Percentiles rank a stretch among this genome's conserved stretches.
phyloP scores from a whole-genome alignment of 306 rosid species.

The Castanospermum australe region DNA sequence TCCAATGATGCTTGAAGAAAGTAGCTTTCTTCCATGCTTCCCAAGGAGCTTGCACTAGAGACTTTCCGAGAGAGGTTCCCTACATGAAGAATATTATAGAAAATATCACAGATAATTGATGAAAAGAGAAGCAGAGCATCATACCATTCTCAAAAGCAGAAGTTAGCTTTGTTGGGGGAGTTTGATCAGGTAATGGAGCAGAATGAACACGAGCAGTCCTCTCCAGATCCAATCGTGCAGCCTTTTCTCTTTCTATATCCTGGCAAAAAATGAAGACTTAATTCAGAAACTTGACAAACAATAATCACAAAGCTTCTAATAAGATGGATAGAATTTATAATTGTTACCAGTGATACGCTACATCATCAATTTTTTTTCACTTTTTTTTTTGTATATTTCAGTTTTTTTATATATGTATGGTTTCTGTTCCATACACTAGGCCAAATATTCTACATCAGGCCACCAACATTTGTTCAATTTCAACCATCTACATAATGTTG shows the following conservation, averaged over 20 bases:
- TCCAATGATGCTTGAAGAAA: constrained; percentile 95
- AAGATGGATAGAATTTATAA: constrained; percentile 14
- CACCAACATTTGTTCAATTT: constrained; percentile 3
- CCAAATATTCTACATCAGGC: constrained; percentile 19
- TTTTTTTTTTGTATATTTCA: too few relatives aligned
- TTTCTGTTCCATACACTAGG: constrained; percentile 13
- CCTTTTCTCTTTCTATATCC: constrained; percentile 96
- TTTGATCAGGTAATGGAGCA: constrained; percentile 58
- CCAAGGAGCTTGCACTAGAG: constrained; percentile 91
- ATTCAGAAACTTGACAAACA: constrained; percentile 24
- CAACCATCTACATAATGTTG: constrained; percentile 1
- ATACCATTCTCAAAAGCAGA: constrained; percentile 84
- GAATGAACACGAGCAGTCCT: constrained; percentile 56
- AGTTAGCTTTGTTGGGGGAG: constrained; percentile 48
- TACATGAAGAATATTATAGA: constrained; percentile 38
- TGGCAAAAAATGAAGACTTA: constrained; percentile 39
- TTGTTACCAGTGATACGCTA: constrained; percentile 1
- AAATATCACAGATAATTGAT: constrained; percentile 20
- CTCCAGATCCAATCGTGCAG: constrained; percentile 88
- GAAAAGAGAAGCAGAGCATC: constrained; percentile 27
- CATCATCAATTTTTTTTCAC: not conserved
- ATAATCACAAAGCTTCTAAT: constrained; percentile 11
- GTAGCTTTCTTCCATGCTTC: constrained; percentile 95
- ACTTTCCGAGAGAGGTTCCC: constrained; percentile 78
- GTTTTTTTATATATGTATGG: too few relatives aligned